Conservation (phyloP, 2,329 filamentous ascomycete species). For the Monosporascus sp. region DNA sequence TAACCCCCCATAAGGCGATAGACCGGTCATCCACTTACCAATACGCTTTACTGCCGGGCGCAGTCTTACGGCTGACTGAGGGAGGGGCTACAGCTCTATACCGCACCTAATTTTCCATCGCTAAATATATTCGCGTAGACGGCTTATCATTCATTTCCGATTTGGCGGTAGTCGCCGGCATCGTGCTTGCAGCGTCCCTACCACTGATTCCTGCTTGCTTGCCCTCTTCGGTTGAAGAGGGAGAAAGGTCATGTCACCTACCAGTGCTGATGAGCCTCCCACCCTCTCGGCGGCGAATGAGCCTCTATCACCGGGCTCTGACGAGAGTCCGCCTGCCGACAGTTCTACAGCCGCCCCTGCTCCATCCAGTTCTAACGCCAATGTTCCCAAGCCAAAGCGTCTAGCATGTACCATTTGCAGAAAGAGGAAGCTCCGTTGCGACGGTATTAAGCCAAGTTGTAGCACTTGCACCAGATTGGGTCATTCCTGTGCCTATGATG, state of each 20-base stretch:
- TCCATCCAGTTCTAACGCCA: slow-evolving; percentile 44
- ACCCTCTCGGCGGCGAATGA: slow-evolving; percentile 13
- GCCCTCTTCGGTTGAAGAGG: neutral
- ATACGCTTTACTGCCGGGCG: no score
- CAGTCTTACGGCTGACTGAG: no score
- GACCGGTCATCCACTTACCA: no score
- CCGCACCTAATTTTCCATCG: no score
- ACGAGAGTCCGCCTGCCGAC: slow-evolving; percentile 32
- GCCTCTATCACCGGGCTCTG: slow-evolving; percentile 34
- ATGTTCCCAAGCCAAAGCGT: slow-evolving; percentile 76
- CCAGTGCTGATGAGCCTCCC: slow-evolving; percentile 9
- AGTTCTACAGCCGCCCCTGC: slow-evolving; percentile 29
- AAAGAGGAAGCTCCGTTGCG: slow-evolving; percentile 87
- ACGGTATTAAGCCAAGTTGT: slow-evolving; percentile 78
- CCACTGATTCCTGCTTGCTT: no score
- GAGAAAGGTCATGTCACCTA: slow-evolving; percentile 16
- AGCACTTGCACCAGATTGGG: slow-evolving; percentile 83
- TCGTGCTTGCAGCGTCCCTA: no score
- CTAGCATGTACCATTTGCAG: slow-evolving; percentile 93
- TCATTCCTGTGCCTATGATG: slow-evolving; percentile 85
- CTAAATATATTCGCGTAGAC: no score
- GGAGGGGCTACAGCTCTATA: no score
- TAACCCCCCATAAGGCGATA: no score
- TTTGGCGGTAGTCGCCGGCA: no score
- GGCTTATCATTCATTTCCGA: no score